These are phyloP conservation scores for Fusarium pilosicola DNA, from an alignment of 2,329 filamentous ascomycete species.

Conservation along the genomic window DNA sequence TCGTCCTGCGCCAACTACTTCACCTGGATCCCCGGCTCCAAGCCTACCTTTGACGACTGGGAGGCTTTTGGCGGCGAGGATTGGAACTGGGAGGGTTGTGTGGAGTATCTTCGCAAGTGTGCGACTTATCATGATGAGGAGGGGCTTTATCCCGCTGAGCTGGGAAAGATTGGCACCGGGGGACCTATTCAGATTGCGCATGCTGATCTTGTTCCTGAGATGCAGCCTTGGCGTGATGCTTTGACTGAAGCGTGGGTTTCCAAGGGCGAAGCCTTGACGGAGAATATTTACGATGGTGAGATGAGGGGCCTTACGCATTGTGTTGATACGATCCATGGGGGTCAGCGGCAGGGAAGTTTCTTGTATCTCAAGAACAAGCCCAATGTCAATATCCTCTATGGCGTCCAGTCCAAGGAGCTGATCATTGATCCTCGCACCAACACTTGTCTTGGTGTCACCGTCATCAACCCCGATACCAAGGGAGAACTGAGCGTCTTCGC, in stretches of 20 bases:
- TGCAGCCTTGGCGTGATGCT: conserved; percentile 60
- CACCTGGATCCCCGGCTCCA: conserved; percentile 69
- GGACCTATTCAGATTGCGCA: conserved; percentile 66
- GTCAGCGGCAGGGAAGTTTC: conserved; percentile 62
- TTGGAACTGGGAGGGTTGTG: conserved; percentile 63
- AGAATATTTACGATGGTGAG: conserved; percentile 66
- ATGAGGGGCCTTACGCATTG: conserved; percentile 65
- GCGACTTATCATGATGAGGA: conserved; percentile 67
- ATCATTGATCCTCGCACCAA: conserved; percentile 57
- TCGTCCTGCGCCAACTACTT: conserved; percentile 70
- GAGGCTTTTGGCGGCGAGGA: conserved; percentile 77
- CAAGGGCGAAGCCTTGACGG: conserved; percentile 60
- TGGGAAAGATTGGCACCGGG: conserved; percentile 61
- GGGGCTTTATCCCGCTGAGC: conserved; percentile 54
- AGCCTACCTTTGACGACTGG: conserved; percentile 72
- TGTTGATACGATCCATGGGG: conserved; percentile 66
- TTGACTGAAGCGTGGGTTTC: conserved; percentile 63
- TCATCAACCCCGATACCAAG: conserved; percentile 48
- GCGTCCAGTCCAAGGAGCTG: conserved; percentile 61
- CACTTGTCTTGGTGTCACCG: conserved; percentile 56
- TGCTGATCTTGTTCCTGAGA: conserved; percentile 63
- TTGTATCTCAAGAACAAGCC: conserved; percentile 62
- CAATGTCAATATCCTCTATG: conserved; percentile 63
- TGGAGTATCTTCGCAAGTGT: conserved; percentile 62
- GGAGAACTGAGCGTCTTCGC: conserved; percentile 45